These are phyloP conservation scores for Penicillium thymicola DNA, from an alignment of 2,329 filamentous ascomycete genomes.

Conservation along the genomic window DNA sequence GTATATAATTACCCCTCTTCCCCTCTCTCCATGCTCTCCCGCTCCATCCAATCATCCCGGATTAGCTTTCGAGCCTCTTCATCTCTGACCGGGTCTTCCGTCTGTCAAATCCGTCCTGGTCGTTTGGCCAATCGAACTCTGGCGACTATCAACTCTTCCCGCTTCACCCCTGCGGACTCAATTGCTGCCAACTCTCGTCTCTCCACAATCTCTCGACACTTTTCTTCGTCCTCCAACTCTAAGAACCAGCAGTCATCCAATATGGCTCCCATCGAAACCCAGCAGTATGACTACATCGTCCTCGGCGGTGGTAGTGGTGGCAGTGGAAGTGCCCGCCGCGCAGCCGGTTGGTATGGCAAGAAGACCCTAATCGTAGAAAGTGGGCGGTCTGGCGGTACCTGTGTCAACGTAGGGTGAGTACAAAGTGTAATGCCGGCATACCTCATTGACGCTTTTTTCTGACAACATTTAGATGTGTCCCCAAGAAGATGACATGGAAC, in stretches of 20 bases:
- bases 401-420: conserved; percentile 54
- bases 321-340: conserved; percentile 49
- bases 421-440: not conserved
- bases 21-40: conserved; percentile 24
- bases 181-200: conserved; percentile 33
- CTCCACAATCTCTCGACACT: conserved; percentile 41
- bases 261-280: conserved; percentile 47
- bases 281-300: conserved; percentile 55
- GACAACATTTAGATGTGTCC: conserved; percentile 44
- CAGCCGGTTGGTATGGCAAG: conserved; percentile 51
- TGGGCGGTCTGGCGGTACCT: conserved; percentile 48
- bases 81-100: conserved; percentile 6
- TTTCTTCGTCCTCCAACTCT: conserved; percentile 31
- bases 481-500: conserved; percentile 55
- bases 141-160: conserved; percentile 24
- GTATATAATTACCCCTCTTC: conserved; percentile 13
- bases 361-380: conserved; percentile 53
- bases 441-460: not conserved
- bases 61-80: conserved; percentile 23
- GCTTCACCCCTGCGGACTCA: conserved; percentile 9
- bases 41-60: conserved; percentile 21
- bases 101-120: conserved; percentile 12
- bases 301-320: conserved; percentile 55
- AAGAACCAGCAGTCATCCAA: conserved; percentile 23
- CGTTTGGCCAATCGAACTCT: conserved; percentile 24